Base-by-base conservation (phyloP, 202 grass and related monocot species). In the Schoenoplectus triqueter region DNA sequence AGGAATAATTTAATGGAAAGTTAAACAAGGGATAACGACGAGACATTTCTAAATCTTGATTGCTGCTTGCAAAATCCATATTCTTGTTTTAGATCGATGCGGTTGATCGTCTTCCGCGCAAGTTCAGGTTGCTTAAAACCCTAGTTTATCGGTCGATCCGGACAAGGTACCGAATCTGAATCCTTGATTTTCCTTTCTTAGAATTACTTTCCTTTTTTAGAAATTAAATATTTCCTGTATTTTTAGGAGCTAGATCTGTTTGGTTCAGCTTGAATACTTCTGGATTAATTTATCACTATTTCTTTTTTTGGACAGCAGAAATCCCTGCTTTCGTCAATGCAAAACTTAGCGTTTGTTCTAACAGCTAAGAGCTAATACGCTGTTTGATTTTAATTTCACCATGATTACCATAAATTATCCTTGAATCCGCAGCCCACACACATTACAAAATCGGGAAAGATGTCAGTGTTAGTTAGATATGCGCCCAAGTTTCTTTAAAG, bases 191-290 rank as follows among this genome's bases (percentile, higher is more conserved):
- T 59, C 9, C n/a, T 56, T 31, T 31, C 31, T 31, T 77, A 17
- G 40, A 66, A 66, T 64, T 81, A 22, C 7, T 81, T 81, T 66
- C 5, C 79, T 50, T 50, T 50, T 64, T 81, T 49, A 66, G 57
- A 64, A 14, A 46, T 63, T 19, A 45, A 81, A 31, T 81, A 64
- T 50, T 66, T 15, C 2, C 11, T 41, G 11, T 50, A 31, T 31
- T 31, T 63, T 22, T 47, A 48, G 39, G 79, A 66, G 17, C 42
- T 48, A 50, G 73, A 78, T 81, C 79, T 81, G 79, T 49, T 14
- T 65, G 15, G 4, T n/a, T 81, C 46, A 14, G 42, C 13, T 66
- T 65, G 41, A 60, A 48, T 81, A 31, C 50, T 40, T 56, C 47
- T 77, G 51, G 31, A 57, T 78, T 73, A 7, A 17, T 57, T 57